Evolutionary conservation across 805 yeast genomes (phyloP), one percentile per base, ranked within the genome.

Genomic region (Yarrowia hollandica): DNA sequence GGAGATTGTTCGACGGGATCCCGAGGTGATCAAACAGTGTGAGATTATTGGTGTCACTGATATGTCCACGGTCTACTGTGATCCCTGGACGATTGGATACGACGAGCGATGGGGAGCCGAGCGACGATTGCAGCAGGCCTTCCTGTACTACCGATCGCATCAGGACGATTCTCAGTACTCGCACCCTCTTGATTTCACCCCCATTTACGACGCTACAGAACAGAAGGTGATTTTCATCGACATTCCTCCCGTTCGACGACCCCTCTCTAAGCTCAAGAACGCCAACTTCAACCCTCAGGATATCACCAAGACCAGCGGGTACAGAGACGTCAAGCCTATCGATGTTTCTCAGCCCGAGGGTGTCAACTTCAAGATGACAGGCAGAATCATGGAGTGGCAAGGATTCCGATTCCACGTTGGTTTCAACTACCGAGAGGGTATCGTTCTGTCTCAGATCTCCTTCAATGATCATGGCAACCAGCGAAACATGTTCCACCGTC

Each of bases 341-440:
- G 78, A 82, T 65, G 79, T 87, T 52, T 79, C 87, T 55, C 94
- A 87, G 72, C 94, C 94, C 61, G 86, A 86, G 64, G 94, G 94
- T 60, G 92, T 86, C 59, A 84, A 90, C 4, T 87, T 87, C 77
- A 78, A 78, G 65, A 78, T 86, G 82, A 77, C 77, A 60, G 90
- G 88, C 57, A 79, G 85, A 67, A 77, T 81, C 57, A 82, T 87
- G 79, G 79, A 78, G 63, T 87, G 94, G 94, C 83, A 86, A 64
- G 87, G 86, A 75, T 87, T 82, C 77, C 78, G 81, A 63, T 78
- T 87, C 76, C 92, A 87, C 72, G 76, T 87, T 71, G 94, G 94
- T 34, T 87, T 87, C 81, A 87, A 87, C 77, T 85, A 86, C 76
- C 81, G 92, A 75, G 94, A 87, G 73, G 94, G 94, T 64, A 83